Base-by-base conservation (phyloP, 805 yeast species). In the Ogataea dorogensis region DNA sequence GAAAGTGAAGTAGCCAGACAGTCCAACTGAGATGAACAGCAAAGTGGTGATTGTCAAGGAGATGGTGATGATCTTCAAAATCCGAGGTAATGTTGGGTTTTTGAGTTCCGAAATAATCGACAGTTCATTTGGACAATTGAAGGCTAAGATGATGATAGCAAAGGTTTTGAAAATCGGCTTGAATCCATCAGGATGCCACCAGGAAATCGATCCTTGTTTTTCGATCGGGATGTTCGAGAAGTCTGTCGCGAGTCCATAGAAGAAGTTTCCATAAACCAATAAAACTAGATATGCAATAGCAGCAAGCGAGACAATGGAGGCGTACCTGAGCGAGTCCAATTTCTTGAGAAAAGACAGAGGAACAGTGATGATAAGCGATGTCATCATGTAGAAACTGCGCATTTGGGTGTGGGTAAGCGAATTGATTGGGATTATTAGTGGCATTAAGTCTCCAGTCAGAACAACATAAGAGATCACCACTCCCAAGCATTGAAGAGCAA, bases 81-180 rank as follows among this genome's bases (percentile, higher is more conserved):
- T 63, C 39, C 78, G 76, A 16, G 68, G 52, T 41, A 79, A 61
- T 3, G 74, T 61, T 31, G 75, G 73, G 45, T 76, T 71, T 25
- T 73, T 61, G 44, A 83, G 64, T 58, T 85, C 95, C 51, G 81
- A 79, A 51, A 81, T 74, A 34, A 85, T 81, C 7, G 87, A 79
- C 55, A 80, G 82, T 69, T 84, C 76, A 59, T 83, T 85, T 63
- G 85, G 91, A 33, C 93, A 87, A 1, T 91, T 83, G 58, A 73
- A 85, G 1, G 94, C 93, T 59, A 85, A 81, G 10, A 85, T 80
- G 23, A 84, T 73, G 38, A 85, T 80, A 17, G 86, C 83, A 50
- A 85, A 79, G 6, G 87, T 77, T 16, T 82, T 70, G 40, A 81
- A 61, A 6, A 75, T 54, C 1, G 73, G 71, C 33, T 62, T 63